Evolutionary conservation across 1,139 yeast genomes (phyloP).

Genomic region (Candida tropicalis): DNA sequence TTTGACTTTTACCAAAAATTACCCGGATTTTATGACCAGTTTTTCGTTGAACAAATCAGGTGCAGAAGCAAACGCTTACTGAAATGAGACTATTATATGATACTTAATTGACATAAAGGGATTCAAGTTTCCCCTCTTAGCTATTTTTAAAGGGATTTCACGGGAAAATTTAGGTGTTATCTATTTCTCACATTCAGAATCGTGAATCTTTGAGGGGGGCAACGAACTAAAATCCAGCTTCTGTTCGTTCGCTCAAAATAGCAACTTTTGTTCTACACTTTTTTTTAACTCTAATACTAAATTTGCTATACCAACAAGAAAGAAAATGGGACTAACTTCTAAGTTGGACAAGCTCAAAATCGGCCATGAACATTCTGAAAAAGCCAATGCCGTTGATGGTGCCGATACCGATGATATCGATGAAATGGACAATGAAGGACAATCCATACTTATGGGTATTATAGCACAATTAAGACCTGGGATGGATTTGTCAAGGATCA

Average conservation of each 20-base stretch:
- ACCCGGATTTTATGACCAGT: not conserved
- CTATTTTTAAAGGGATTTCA: not conserved
- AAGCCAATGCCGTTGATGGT: not conserved
- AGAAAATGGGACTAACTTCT: conserved; percentile 38
- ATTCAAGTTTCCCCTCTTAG: not conserved
- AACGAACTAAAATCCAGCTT: not conserved
- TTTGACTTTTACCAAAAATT: not conserved
- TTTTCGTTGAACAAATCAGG: not conserved
- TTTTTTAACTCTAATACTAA: not conserved
- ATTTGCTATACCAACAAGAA: not conserved
- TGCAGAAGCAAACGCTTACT: not conserved
- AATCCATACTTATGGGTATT: conserved; percentile 80
- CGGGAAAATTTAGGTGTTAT: not conserved
- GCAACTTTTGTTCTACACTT: not conserved
- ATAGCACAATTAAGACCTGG: conserved; percentile 93
- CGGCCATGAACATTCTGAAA: not conserved
- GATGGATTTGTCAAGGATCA: conserved; percentile 83
- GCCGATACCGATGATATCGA: conserved; percentile 68
- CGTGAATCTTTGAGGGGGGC: conserved; percentile 2
- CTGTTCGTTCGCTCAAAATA: not conserved
- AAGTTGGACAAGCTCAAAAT: conserved; percentile 36
- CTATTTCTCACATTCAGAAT: not conserved
- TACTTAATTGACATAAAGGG: not conserved
- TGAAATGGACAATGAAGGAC: conserved; percentile 89
- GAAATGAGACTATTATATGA: not conserved